Evolutionary conservation across 495 filamentous ascomycete genomes (phyloP).

Genomic region (Lasiosphaeriaceae sp.): DNA sequence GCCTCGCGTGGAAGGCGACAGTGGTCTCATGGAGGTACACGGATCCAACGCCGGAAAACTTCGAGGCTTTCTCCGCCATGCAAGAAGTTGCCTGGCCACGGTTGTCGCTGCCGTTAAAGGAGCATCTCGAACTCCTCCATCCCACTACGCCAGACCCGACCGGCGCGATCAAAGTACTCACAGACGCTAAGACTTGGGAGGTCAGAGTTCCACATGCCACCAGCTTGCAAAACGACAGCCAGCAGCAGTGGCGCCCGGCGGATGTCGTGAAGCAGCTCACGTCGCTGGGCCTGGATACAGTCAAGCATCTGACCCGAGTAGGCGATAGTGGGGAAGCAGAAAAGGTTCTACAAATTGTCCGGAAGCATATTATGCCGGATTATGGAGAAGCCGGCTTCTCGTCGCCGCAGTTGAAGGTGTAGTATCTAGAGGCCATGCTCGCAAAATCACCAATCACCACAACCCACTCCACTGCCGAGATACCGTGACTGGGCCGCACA

Average conservation of each 20-base stretch:
- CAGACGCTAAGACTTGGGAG: constrained; percentile 5
- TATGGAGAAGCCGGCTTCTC: not conserved
- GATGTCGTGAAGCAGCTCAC: constrained; percentile 5
- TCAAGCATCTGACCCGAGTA: constrained; percentile 17
- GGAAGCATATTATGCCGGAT: constrained; percentile 5
- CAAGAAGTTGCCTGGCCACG: constrained; percentile 11
- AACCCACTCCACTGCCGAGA: too few species aligned
- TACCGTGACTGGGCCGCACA: too few species aligned
- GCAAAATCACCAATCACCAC: too few species aligned
- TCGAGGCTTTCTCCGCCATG: constrained; percentile 38
- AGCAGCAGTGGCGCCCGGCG: not conserved
- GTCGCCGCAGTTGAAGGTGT: too few species aligned
- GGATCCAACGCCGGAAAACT: constrained; percentile 29
- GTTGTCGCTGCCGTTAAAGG: constrained; percentile 20
- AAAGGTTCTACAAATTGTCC: constrained; percentile 12
- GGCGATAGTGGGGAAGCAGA: constrained; percentile 17
- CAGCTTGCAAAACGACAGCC: not conserved
- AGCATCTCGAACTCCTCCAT: constrained; percentile 41
- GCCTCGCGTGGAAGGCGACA: constrained; percentile 33
- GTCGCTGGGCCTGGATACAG: constrained; percentile 23
- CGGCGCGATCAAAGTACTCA: constrained; percentile 32
- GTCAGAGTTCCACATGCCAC: not conserved
- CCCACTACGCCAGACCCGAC: constrained; percentile 33
- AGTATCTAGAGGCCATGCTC: too few species aligned
- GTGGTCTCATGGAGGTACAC: constrained; percentile 24